phyloP scores from a whole-genome alignment of 768 basidiomycete genomes.

The Suillus spraguei region DNA sequence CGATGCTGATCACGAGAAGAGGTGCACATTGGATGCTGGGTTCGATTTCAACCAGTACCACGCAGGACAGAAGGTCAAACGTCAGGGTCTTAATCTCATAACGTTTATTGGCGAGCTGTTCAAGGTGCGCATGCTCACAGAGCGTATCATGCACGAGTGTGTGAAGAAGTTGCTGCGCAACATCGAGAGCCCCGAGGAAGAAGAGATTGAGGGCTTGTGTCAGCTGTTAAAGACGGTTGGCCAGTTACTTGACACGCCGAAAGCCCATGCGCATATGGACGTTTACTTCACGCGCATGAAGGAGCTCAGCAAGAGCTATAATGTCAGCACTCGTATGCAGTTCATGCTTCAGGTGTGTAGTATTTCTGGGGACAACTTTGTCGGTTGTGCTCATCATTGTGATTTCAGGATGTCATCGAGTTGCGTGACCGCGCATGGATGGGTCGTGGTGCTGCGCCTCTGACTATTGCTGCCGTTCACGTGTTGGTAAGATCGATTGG shows the following conservation, averaged over 20 bases:
- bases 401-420: slow-evolving; percentile 82
- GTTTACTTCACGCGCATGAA: slow-evolving; percentile 94
- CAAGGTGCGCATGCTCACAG: slow-evolving; percentile 98
- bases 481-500: slow-evolving; percentile 59
- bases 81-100: slow-evolving; percentile 94
- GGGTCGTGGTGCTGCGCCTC: slow-evolving; percentile 75
- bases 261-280: slow-evolving; percentile 85
- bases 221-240: slow-evolving; percentile 92
- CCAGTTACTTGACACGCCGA: slow-evolving; percentile 73
- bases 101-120: slow-evolving; percentile 98
- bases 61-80: slow-evolving; percentile 94
- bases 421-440: slow-evolving; percentile 85
- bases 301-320: slow-evolving; percentile 71
- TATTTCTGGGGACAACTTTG: slow-evolving; percentile 2
- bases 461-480: slow-evolving; percentile 89
- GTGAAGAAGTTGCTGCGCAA: slow-evolving; percentile 94
- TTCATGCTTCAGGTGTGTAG: slow-evolving; percentile 90
- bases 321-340: slow-evolving; percentile 85
- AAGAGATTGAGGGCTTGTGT: slow-evolving; percentile 96
- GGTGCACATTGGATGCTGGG: slow-evolving; percentile 56
- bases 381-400: slow-evolving; percentile 5
- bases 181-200: slow-evolving; percentile 94
- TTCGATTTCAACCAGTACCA: slow-evolving; percentile 97
- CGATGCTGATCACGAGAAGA: slow-evolving; percentile 65
- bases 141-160: slow-evolving; percentile 98